A percentile compares a stretch with the other conserved stretches of the same genome.
Evolutionary conservation across 2,329 filamentous ascomycete species (phyloP).

Genomic region (Cryphonectria parasitica): DNA sequence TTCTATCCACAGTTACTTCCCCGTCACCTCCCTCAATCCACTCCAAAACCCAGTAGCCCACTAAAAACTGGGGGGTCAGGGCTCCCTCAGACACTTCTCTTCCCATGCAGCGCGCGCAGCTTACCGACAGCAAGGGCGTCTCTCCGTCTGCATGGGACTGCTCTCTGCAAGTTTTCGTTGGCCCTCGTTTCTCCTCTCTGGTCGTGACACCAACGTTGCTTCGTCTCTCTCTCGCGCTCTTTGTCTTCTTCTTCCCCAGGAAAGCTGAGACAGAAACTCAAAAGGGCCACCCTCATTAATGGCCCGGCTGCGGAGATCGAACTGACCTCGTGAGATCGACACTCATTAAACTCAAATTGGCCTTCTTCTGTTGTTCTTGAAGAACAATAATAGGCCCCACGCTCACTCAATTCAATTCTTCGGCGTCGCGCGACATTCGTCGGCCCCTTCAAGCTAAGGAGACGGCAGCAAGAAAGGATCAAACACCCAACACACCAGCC

Average conservation of each 20-base stretch:
- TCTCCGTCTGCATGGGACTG: slow-evolving; percentile 2
- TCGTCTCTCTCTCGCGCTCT: neutral
- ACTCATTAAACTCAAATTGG: slow-evolving; percentile 15
- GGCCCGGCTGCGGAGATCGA: slow-evolving; percentile 15
- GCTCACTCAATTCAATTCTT: neutral
- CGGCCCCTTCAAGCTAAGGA: neutral
- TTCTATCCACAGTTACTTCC: neutral
- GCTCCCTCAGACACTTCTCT: slow-evolving; percentile 12
- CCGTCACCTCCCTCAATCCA: neutral
- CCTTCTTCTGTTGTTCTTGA: slow-evolving; percentile 7
- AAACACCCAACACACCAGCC: neutral
- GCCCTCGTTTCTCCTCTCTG: neutral
- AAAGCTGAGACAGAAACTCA: slow-evolving; percentile 20
- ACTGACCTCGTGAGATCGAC: slow-evolving; percentile 3
- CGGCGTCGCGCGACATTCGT: neutral
- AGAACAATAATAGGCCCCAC: neutral
- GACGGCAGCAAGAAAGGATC: neutral
- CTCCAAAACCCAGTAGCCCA: neutral
- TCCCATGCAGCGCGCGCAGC: slow-evolving; percentile 1
- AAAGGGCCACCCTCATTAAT: slow-evolving; percentile 17
- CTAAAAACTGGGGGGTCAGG: neutral
- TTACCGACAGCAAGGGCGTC: slow-evolving; percentile 14
- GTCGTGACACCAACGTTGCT: neutral
- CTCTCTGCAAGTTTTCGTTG: slow-evolving; percentile 4
- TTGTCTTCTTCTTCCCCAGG: neutral